These are phyloP conservation scores for Boletus rubropictus DNA, from an alignment of 768 basidiomycete genomes.

Conservation along the genomic window DNA sequence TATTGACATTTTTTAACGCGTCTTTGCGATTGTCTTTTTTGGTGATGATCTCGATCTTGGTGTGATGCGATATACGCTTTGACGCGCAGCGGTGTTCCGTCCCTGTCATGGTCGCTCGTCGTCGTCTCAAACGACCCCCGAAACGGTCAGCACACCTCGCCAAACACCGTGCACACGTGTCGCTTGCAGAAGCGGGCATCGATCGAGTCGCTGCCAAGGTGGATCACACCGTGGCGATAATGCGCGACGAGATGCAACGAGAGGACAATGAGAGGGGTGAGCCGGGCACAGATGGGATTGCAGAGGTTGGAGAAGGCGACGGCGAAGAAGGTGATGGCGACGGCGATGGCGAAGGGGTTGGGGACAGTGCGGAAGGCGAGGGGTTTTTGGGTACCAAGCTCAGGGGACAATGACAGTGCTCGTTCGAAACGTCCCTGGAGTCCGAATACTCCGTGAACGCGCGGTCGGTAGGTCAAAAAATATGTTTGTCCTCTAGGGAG, in stretches of 20 bases:
- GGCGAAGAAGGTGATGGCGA: constrained; percentile 27
- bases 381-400: constrained; percentile 27
- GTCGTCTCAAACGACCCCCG: constrained; percentile 83
- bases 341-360: constrained; percentile 15
- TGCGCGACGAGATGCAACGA: constrained; percentile 71
- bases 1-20: background rate
- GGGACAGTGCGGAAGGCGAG: constrained; percentile 30
- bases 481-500: no score
- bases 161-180: constrained; percentile 74
- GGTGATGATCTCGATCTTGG: background rate
- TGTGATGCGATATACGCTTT: background rate
- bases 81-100: constrained; percentile 76
- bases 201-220: constrained; percentile 84
- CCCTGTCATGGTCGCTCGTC: constrained; percentile 94
- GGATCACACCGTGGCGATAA: constrained; percentile 75
- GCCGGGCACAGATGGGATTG: constrained; percentile 10
- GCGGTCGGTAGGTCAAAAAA: no score
- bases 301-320: constrained; percentile 23
- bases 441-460: no score
- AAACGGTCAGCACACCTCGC: constrained; percentile 75
- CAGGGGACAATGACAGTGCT: constrained; percentile 9
- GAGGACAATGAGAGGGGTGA: constrained; percentile 45
- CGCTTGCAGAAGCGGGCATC: constrained; percentile 80
- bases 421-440: background rate
- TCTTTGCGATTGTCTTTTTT: background rate